phyloP scores from a whole-genome alignment of 2,329 filamentous ascomycete species.

The Botrytis hyacinthi region DNA sequence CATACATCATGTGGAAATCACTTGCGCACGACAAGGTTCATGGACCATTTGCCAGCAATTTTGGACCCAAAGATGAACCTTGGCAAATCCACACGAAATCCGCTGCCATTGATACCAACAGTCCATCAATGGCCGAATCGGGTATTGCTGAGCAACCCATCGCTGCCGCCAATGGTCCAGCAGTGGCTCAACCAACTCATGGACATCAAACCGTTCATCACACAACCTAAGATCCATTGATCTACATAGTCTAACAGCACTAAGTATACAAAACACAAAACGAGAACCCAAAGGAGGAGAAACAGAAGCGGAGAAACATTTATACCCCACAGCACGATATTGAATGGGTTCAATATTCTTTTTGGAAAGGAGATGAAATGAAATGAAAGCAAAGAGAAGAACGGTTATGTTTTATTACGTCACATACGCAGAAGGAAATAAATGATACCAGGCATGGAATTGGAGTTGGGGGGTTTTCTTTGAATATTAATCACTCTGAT shows the following conservation, averaged over 20 bases:
- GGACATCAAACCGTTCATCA: background rate
- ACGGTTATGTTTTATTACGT: background rate
- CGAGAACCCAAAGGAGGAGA: background rate
- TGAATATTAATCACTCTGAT: background rate
- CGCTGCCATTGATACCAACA: background rate
- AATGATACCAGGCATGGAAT: conserved; percentile 3
- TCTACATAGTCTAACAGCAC: background rate
- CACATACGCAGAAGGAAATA: background rate
- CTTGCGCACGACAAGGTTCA: conserved; percentile 39
- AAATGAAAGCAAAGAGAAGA: background rate
- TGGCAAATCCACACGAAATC: background rate
- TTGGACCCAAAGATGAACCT: conserved; percentile 7
- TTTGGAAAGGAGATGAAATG: background rate
- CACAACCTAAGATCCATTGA: background rate
- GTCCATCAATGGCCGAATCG: background rate
- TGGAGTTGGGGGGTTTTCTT: background rate
- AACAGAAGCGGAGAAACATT: background rate
- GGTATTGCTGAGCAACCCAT: background rate
- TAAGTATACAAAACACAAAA: background rate
- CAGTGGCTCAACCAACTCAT: background rate
- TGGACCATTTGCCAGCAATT: conserved; percentile 30
- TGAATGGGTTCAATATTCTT: background rate
- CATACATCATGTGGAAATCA: conserved; percentile 40
- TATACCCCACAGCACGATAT: background rate
- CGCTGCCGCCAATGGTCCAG: background rate